Conservation (phyloP, 2,329 filamentous ascomycete genomes). For the Calonectria leucothoes region DNA sequence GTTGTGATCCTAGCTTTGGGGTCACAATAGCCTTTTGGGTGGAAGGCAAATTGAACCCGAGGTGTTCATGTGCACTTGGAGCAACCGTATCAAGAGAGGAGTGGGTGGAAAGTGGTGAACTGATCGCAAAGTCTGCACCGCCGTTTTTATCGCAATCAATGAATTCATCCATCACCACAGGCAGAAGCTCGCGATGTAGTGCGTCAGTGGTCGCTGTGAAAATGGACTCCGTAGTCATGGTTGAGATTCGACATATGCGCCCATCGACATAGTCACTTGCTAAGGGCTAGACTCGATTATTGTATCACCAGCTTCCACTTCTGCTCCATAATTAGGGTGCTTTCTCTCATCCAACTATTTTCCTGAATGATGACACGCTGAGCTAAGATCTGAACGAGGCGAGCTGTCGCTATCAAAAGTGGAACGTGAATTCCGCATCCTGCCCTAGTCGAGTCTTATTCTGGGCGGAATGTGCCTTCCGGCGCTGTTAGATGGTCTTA, state of each 20-base stretch:
- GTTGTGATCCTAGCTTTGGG: neutral
- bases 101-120: neutral
- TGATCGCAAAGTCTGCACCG: neutral
- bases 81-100: neutral
- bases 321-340: neutral
- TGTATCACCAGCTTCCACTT: neutral
- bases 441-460: neutral
- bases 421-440: neutral
- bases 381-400: neutral
- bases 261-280: too few species aligned
- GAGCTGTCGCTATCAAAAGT: neutral
- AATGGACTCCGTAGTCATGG: neutral
- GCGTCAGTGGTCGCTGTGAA: neutral
- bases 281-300: neutral
- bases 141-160: too few species aligned
- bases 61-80: neutral
- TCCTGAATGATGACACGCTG: neutral
- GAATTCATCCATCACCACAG: neutral
- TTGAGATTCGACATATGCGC: neutral
- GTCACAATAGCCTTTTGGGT: constrained; percentile 1
- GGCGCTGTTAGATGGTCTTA: neutral
- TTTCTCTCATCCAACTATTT: neutral
- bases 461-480: neutral
- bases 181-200: neutral
- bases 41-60: neutral